phyloP scores from a whole-genome alignment of 495 filamentous ascomycete species.

The Aspergillus cavernicola region DNA sequence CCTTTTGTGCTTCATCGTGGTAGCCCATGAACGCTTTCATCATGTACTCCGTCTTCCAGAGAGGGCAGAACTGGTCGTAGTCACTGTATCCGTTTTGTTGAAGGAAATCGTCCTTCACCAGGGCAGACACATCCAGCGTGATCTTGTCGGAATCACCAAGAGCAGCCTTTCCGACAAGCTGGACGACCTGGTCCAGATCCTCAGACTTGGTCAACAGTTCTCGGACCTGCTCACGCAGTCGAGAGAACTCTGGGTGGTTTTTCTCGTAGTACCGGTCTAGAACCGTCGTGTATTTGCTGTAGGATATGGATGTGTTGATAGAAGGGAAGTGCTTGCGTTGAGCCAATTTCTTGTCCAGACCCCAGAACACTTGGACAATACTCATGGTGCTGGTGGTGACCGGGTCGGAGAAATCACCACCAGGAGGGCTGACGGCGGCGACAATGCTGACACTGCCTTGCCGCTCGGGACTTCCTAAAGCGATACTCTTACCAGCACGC shows the following conservation, averaged over 20 bases:
- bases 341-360: constrained; percentile 97
- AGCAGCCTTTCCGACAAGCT: constrained; percentile 95
- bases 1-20: constrained; percentile 97
- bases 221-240: constrained; percentile 85
- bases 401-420: constrained; percentile 98
- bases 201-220: constrained; percentile 92
- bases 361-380: constrained; percentile 99
- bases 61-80: constrained; percentile 97
- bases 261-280: constrained; percentile 93
- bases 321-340: constrained; percentile 99
- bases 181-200: constrained; percentile 97
- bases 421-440: constrained; percentile 93
- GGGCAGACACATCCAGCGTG: constrained; percentile 83
- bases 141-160: constrained; percentile 98
- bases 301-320: constrained; percentile 91
- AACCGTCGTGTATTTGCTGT: constrained; percentile 90
- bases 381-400: constrained; percentile 90
- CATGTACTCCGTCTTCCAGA: constrained; percentile 99
- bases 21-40: constrained; percentile 99
- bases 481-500: constrained; percentile 81
- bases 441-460: constrained; percentile 95
- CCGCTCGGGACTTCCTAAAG: constrained; percentile 83
- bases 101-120: constrained; percentile 98
- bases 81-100: constrained; percentile 99
- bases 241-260: constrained; percentile 89